Evolutionary conservation across 2,329 filamentous ascomycete species (phyloP), one percentile per base, ranked within the genome.

Genomic region (Fusarium burgessii): DNA sequence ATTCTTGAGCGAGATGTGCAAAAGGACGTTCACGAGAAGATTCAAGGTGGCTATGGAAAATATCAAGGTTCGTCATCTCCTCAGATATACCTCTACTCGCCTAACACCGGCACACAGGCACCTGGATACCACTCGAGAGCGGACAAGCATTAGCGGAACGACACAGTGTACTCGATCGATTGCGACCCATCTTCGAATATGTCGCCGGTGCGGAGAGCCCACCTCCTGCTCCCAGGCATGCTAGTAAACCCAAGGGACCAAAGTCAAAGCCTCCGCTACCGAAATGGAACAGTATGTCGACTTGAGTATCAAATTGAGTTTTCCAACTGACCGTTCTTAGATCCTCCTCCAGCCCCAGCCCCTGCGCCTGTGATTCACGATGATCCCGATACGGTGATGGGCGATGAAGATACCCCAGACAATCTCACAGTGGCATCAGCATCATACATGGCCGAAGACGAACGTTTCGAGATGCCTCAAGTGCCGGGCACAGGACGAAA

Each of bases 21-120:
- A 78, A 98, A 97, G 81, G 95, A 97, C 45, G 88, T 92, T 8
- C 96, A 99, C 79, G 96, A 98, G 83, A 99, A 99, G 84, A 95
- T 99, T 9, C 96, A 99, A 80, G 96, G 95, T 72, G 96, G 96
- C 18, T 98, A 98, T 81, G 96, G 96, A 77, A 98, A 98, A 89
- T 99, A 98, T 76, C 96, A 99, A 85, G 95, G 92, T 93, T 78
- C 46, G 82, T 75, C 29, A 13, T 42, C 14, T 25, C 38, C 15
- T 33, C 4, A n/a, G 4, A 12, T 12, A 35, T 17, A 5, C 20
- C 17, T 23, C 36, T 32, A 12, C 43, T 43, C 64, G 4, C 47
- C 62, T 72, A 55, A 71, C 56, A 66, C 45, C 38, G 14, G 18
- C 41, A 8, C 8, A 15, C 71, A 95, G 93, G 96, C 77, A 99